phyloP scores from a whole-genome alignment of 768 basidiomycete species.

The Pleurotus citrinopileatus region DNA sequence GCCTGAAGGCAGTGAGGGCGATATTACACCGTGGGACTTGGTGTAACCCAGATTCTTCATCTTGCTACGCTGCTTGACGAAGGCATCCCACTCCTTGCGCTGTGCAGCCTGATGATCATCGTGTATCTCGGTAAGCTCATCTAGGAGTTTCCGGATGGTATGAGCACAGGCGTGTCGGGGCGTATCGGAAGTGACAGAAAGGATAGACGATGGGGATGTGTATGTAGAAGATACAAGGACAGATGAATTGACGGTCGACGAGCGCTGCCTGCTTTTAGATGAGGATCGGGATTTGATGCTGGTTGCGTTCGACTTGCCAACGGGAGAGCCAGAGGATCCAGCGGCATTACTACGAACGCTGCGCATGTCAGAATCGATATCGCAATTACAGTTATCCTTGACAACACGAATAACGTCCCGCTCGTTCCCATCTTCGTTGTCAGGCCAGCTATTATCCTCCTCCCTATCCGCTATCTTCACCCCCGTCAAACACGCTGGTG shows the following conservation, averaged over 20 bases:
- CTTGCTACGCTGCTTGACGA: constrained; percentile 68
- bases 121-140: constrained; percentile 77
- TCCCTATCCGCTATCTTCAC: constrained; percentile 84
- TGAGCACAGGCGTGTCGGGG: constrained; percentile 75
- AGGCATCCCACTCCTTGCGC: constrained; percentile 85
- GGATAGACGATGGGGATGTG: constrained; percentile 47
- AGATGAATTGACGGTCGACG: constrained; percentile 29
- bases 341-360: constrained; percentile 14
- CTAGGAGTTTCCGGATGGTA: constrained; percentile 71
- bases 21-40: constrained; percentile 13
- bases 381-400: constrained; percentile 43
- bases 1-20: constrained; percentile 23
- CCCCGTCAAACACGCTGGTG: constrained; percentile 83
- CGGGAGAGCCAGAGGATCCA: constrained; percentile 9
- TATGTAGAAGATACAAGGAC: constrained; percentile 18
- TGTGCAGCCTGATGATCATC: constrained; percentile 70
- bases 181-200: constrained; percentile 56
- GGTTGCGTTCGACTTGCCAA: constrained; percentile 9
- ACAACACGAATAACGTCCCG: constrained; percentile 42
- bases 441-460: constrained; percentile 77
- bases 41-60: constrained; percentile 34
- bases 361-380: constrained; percentile 27
- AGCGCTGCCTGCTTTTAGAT: constrained; percentile 45
- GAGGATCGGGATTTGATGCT: constrained; percentile 33
- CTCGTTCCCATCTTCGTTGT: constrained; percentile 47